These are phyloP conservation scores for Penicillium steckii DNA, from an alignment of 495 filamentous ascomycete genomes.

Conservation along the genomic window DNA sequence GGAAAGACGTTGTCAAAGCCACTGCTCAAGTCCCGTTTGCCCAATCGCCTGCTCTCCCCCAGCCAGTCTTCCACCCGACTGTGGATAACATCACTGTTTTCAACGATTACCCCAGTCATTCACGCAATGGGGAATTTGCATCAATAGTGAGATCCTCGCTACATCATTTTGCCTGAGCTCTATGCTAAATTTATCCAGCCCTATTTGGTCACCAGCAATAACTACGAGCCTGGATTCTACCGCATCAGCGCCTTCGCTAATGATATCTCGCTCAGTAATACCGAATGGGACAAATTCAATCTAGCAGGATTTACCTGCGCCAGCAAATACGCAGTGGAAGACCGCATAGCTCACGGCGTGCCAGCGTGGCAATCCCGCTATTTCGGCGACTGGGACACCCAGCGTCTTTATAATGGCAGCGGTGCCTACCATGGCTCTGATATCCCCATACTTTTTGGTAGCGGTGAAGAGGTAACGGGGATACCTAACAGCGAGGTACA, in stretches of 20 bases:
- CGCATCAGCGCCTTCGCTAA: slow-evolving; percentile 28
- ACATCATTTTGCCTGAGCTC: background rate
- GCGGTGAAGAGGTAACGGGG: slow-evolving; percentile 33
- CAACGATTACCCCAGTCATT: slow-evolving; percentile 37
- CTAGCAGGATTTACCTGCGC: slow-evolving; percentile 48
- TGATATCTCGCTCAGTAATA: slow-evolving; percentile 21
- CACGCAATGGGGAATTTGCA: slow-evolving; percentile 33
- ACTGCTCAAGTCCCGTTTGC: slow-evolving; percentile 22
- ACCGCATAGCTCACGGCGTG: slow-evolving; percentile 25
- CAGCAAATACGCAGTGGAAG: slow-evolving; percentile 28
- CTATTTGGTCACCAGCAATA: slow-evolving; percentile 42
- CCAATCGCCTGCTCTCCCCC: slow-evolving; percentile 20
- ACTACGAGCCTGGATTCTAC: slow-evolving; percentile 48
- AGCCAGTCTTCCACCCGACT: slow-evolving; percentile 46
- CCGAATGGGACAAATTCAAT: slow-evolving; percentile 40
- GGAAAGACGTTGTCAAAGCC: slow-evolving; percentile 29
- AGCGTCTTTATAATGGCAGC: slow-evolving; percentile 40
- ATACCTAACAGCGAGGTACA: slow-evolving; percentile 27
- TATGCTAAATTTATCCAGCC: slow-evolving; percentile 24
- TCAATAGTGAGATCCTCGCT: slow-evolving; percentile 14
- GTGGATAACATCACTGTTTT: slow-evolving; percentile 48
- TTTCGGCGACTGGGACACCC: slow-evolving; percentile 48
- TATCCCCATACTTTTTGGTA: slow-evolving; percentile 50
- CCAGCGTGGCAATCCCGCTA: slow-evolving; percentile 54
- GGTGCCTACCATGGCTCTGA: slow-evolving; percentile 51